A percentile compares a stretch with the other conserved stretches of the same genome.
Evolutionary conservation across 441 rosid species (phyloP).

Genomic region (Biscutella laevigata): DNA sequence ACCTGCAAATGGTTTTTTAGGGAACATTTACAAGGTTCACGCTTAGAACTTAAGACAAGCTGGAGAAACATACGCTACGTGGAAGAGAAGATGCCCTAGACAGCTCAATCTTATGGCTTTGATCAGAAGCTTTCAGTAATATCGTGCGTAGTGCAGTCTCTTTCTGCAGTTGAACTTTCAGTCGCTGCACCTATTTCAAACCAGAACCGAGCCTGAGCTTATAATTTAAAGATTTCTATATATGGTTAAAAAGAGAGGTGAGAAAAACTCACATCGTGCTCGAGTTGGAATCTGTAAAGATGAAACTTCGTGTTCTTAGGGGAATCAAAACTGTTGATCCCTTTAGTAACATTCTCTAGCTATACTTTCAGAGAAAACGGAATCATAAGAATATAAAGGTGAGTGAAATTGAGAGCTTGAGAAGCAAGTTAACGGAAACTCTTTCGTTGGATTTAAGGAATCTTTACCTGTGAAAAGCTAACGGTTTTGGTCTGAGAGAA

Average conservation of each 20-base stretch:
- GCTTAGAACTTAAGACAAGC: background rate
- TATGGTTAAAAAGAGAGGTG: background rate
- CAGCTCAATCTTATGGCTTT: slow-evolving; percentile 36
- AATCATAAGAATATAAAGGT: slow-evolving; percentile 12
- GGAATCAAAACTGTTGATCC: slow-evolving; percentile 28
- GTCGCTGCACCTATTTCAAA: slow-evolving; percentile 48
- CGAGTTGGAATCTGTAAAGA: slow-evolving; percentile 59
- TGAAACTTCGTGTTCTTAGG: slow-evolving; percentile 29
- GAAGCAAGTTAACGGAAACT: slow-evolving; percentile 9
- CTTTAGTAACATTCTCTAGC: slow-evolving; percentile 33
- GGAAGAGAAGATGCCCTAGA: slow-evolving; percentile 49
- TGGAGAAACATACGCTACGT: slow-evolving; percentile 34
- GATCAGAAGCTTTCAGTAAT: slow-evolving; percentile 51
- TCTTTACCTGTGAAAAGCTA: slow-evolving; percentile 7
- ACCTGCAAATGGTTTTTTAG: slow-evolving; percentile 25
- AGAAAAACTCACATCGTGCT: slow-evolving; percentile 61
- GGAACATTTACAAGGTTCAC: background rate
- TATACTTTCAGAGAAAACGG: slow-evolving; percentile 24
- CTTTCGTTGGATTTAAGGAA: background rate
- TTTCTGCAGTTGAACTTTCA: slow-evolving; percentile 53
- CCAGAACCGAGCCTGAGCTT: background rate
- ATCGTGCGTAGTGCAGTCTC: slow-evolving; percentile 52
- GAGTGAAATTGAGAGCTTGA: too few species aligned
- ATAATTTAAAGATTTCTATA: background rate
- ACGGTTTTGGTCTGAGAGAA: slow-evolving; percentile 24